Evolutionary conservation across 2,329 filamentous ascomycete species (phyloP).

Genomic region (Monosporascus sp.): DNA sequence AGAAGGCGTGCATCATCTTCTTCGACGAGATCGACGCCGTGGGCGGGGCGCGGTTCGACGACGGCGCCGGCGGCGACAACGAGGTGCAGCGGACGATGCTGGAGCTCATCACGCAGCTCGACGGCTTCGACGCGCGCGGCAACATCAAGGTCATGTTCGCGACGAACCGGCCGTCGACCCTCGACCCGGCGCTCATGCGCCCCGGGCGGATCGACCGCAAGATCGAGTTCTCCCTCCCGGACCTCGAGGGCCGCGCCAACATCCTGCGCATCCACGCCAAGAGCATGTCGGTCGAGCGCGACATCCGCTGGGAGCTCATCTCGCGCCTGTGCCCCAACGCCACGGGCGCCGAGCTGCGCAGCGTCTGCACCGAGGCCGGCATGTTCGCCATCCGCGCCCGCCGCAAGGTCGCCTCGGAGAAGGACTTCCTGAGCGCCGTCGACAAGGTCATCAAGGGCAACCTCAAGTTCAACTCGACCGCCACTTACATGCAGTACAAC

Average conservation of each 20-base stretch:
- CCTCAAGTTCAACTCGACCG: constrained; percentile 98
- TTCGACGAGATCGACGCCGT: constrained; percentile 98
- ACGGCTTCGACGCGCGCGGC: constrained; percentile 91
- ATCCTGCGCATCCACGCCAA: constrained; percentile 98
- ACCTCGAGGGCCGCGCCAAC: constrained; percentile 95
- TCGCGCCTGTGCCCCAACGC: constrained; percentile 95
- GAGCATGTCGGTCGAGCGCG: constrained; percentile 98
- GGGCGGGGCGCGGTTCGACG: constrained; percentile 91
- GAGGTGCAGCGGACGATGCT: constrained; percentile 98
- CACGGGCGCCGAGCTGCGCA: constrained; percentile 91
- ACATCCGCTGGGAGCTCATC: constrained; percentile 98
- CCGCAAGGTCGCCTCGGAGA: constrained; percentile 96
- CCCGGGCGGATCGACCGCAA: constrained; percentile 97
- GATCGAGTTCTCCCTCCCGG: constrained; percentile 96
- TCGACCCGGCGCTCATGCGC: constrained; percentile 95
- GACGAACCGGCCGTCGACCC: constrained; percentile 90
- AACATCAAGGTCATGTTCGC: constrained; percentile 99
- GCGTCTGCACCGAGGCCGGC: constrained; percentile 94
- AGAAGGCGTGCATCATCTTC: constrained; percentile 99
- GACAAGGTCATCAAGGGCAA: constrained; percentile 99
- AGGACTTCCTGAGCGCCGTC: constrained; percentile 95
- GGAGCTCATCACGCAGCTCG: constrained; percentile 93
- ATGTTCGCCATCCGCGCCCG: constrained; percentile 96
- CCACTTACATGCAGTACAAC: constrained; percentile 98
- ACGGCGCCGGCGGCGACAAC: constrained; percentile 93